Evolutionary conservation across 495 filamentous ascomycete species (phyloP).

Genomic region (Aspergillus conjunctus): DNA sequence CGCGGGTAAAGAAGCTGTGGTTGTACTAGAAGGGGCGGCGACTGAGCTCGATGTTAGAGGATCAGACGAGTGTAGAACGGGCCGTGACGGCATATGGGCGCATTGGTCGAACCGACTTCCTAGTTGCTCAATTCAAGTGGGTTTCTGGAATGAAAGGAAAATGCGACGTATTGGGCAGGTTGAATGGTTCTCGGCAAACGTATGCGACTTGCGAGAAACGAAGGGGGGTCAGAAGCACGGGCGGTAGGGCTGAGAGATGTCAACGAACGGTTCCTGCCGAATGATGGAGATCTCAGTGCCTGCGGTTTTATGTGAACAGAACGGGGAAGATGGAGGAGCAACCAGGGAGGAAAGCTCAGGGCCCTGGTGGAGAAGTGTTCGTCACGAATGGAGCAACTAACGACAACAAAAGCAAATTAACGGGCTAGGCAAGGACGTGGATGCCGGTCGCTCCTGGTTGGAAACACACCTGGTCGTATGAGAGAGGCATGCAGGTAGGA

Average conservation of each 20-base stretch:
- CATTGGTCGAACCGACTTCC: slow-evolving; percentile 30
- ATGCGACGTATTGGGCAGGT: neutral
- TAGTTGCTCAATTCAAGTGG: neutral
- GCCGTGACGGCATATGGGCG: slow-evolving; percentile 46
- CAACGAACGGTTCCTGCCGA: slow-evolving; percentile 3
- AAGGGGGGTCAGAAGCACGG: neutral
- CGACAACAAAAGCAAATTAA: neutral
- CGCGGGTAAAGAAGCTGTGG: slow-evolving; percentile 27
- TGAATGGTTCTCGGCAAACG: neutral
- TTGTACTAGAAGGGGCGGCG: slow-evolving; percentile 23
- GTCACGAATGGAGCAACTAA: neutral
- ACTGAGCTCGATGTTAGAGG: slow-evolving; percentile 31
- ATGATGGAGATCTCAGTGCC: neutral
- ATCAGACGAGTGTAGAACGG: slow-evolving; percentile 39
- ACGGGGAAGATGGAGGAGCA: neutral
- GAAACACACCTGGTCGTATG: neutral
- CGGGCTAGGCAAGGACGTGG: neutral
- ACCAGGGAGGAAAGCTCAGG: neutral
- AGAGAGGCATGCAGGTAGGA: neutral
- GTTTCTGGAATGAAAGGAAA: neutral
- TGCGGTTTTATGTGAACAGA: neutral
- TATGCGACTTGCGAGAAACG: neutral
- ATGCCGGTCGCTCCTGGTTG: neutral
- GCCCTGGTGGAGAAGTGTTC: neutral
- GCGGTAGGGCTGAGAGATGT: slow-evolving; percentile 1